phyloP scores from a whole-genome alignment of 2,329 filamentous ascomycete genomes.

The Fusarium caatingaense region DNA sequence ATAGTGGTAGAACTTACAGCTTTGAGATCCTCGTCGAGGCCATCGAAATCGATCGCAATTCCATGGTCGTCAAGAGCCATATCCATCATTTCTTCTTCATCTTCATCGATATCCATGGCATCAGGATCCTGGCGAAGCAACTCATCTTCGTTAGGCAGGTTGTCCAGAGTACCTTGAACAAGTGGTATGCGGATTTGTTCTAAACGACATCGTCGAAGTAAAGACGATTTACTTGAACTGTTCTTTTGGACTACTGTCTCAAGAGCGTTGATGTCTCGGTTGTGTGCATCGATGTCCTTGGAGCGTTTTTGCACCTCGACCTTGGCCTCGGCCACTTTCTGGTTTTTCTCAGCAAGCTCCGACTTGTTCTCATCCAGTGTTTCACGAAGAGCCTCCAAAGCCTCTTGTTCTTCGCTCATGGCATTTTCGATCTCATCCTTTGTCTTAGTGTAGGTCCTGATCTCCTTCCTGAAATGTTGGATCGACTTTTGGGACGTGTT shows the following conservation, averaged over 20 bases:
- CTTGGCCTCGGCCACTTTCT: conserved; percentile 82
- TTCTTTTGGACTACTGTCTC: conserved; percentile 89
- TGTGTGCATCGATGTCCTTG: conserved; percentile 79
- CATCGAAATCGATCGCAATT: conserved; percentile 87
- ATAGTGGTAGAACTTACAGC: conserved; percentile 63
- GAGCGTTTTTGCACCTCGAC: conserved; percentile 84
- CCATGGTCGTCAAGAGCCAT: conserved; percentile 87
- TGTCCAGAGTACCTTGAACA: conserved; percentile 79
- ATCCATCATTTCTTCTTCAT: conserved; percentile 69
- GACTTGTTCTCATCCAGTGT: conserved; percentile 75
- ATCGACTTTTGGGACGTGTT: conserved; percentile 74
- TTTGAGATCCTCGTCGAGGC: conserved; percentile 84
- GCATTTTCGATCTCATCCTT: conserved; percentile 80
- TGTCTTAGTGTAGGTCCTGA: conserved; percentile 76
- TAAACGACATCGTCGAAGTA: conserved; percentile 89
- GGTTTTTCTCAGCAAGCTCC: conserved; percentile 74
- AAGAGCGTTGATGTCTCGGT: conserved; percentile 80
- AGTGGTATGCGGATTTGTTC: conserved; percentile 93
- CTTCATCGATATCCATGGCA: conserved; percentile 89
- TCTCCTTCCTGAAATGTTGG: conserved; percentile 73
- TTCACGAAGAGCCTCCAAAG: conserved; percentile 80
- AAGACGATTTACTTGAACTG: conserved; percentile 82
- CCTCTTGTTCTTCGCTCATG: conserved; percentile 77
- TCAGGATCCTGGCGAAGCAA: conserved; percentile 82
- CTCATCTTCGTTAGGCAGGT: conserved; percentile 87